A percentile compares a stretch with the other conserved stretches of the same genome.
phyloP scores from a whole-genome alignment of 129 eudicot species.

The Helichrysum umbraculigerum region DNA sequence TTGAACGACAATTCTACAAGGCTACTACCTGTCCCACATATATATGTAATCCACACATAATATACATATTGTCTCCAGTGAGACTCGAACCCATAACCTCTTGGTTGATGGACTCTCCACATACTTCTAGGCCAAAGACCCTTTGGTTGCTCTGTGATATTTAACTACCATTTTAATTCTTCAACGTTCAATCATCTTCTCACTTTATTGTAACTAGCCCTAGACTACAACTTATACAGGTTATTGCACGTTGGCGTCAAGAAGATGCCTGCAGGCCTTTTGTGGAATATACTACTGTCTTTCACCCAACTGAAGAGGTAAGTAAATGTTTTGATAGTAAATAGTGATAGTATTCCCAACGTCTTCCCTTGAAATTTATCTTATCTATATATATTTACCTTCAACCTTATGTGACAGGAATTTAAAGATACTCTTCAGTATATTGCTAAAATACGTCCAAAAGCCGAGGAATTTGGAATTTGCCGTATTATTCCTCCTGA shows the following conservation, averaged over 20 bases:
- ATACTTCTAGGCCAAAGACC: too few species aligned
- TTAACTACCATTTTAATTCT: not conserved
- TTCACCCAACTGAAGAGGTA: slow-evolving; percentile 76
- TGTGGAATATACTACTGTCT: slow-evolving; percentile 49
- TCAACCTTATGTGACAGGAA: slow-evolving; percentile 51
- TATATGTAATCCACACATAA: too few species aligned
- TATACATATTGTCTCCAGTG: too few species aligned
- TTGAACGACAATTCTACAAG: too few species aligned
- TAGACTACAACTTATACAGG: slow-evolving; percentile 42
- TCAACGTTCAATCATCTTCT: not conserved
- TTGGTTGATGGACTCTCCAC: too few species aligned
- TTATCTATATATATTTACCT: slow-evolving; percentile 16
- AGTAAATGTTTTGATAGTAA: slow-evolving; percentile 25
- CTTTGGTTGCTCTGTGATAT: not conserved
- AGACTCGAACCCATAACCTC: too few species aligned
- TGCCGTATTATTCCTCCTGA: slow-evolving; percentile 86
- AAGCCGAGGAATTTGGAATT: slow-evolving; percentile 66
- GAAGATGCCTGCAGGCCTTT: slow-evolving; percentile 48
- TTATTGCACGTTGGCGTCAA: slow-evolving; percentile 62
- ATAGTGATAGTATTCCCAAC: not conserved
- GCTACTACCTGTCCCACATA: too few species aligned
- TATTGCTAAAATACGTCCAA: slow-evolving; percentile 57
- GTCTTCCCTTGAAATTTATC: not conserved
- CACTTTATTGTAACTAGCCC: slow-evolving; percentile 9
- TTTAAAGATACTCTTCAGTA: slow-evolving; percentile 62